phyloP scores from a whole-genome alignment of 106 monocot species.

The Apostasia shenzhenica region DNA sequence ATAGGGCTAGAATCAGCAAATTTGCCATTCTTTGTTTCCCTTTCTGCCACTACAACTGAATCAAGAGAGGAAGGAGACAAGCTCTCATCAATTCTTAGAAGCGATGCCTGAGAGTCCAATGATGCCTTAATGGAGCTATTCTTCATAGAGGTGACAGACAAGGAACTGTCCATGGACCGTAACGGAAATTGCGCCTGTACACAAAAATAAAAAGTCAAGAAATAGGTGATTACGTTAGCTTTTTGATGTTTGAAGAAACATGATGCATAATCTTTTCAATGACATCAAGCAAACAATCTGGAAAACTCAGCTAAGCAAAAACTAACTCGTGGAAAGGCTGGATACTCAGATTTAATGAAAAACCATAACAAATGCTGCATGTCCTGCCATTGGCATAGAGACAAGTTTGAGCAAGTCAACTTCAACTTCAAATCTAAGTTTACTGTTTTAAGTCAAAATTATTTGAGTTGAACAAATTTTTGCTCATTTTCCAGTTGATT shows the following conservation, averaged over 20 bases:
- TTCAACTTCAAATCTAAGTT: too few relatives aligned
- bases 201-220: neutral
- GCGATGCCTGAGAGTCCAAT: slow-evolving; percentile 47
- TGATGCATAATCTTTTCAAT: too few relatives aligned
- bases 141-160: slow-evolving; percentile 43
- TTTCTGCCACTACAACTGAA: slow-evolving; percentile 62
- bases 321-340: too few relatives aligned
- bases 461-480: too few relatives aligned
- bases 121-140: slow-evolving; percentile 43
- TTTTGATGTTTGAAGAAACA: neutral
- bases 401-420: too few relatives aligned
- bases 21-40: slow-evolving; percentile 52
- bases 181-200: slow-evolving; percentile 40
- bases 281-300: too few relatives aligned
- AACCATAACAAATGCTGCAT: too few relatives aligned
- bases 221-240: neutral
- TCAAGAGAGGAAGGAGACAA: slow-evolving; percentile 82
- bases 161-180: slow-evolving; percentile 43
- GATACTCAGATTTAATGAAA: too few relatives aligned
- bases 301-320: too few relatives aligned
- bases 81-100: slow-evolving; percentile 66
- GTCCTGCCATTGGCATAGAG: too few relatives aligned
- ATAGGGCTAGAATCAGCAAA: slow-evolving; percentile 39
- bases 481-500: too few relatives aligned
- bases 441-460: too few relatives aligned